Conservation (phyloP, 1,284 basidiomycete species). For the Mycosarcoma maydis region DNA sequence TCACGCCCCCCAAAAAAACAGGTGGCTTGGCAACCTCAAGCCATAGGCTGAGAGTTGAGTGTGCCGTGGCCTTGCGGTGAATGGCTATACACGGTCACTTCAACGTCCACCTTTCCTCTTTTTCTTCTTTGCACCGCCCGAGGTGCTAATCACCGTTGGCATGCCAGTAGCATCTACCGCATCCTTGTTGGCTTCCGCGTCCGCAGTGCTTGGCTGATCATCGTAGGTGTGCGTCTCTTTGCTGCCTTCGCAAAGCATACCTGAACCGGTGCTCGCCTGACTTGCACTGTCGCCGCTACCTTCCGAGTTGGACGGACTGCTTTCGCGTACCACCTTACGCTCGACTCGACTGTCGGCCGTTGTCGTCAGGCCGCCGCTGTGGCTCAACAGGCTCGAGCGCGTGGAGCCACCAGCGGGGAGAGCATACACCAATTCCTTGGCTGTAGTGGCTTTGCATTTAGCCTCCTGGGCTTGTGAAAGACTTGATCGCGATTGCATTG, state of each 20-base stretch:
- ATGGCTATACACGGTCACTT: too few relatives aligned
- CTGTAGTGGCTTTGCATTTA: neutral
- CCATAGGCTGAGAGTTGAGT: too few relatives aligned
- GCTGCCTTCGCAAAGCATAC: slow-evolving; percentile 30
- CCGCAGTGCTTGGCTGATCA: neutral
- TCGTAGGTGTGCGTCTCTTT: slow-evolving; percentile 30
- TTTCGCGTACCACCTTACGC: slow-evolving; percentile 3
- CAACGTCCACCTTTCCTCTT: slow-evolving; percentile 37
- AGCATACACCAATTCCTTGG: slow-evolving; percentile 32
- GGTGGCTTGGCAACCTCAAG: too few relatives aligned
- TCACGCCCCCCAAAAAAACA: too few relatives aligned
- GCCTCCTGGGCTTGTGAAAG: slow-evolving; percentile 1
- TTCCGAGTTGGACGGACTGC: slow-evolving; percentile 26
- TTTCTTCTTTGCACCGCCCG: slow-evolving; percentile 31
- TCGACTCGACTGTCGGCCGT: slow-evolving; percentile 12
- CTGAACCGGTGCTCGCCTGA: slow-evolving; percentile 21
- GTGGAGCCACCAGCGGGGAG: slow-evolving; percentile 29
- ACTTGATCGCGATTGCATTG: slow-evolving; percentile 11
- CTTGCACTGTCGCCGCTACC: slow-evolving; percentile 21
- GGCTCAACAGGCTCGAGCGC: slow-evolving; percentile 34
- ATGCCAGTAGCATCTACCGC: neutral
- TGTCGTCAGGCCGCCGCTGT: slow-evolving; percentile 21
- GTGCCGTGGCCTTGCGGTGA: too few relatives aligned
- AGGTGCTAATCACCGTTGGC: slow-evolving; percentile 14
- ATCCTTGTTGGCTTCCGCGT: neutral